Percentiles rank a stretch among this genome's conserved stretches.
Conservation (phyloP, 202 grass and related monocot species). For the Zoysia matrella region DNA sequence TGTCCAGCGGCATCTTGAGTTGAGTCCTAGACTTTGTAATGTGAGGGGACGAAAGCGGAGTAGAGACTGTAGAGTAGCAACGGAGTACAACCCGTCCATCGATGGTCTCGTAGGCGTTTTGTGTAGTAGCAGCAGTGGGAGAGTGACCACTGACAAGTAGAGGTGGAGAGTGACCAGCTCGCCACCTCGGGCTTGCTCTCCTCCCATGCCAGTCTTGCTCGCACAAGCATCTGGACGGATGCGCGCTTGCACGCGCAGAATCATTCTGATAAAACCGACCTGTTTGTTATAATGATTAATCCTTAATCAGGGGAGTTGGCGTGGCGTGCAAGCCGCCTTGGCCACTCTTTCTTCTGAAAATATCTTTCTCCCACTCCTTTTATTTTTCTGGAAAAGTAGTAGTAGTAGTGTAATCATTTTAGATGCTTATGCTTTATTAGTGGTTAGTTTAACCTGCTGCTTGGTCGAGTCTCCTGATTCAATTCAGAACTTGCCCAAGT, state of each 20-base stretch:
- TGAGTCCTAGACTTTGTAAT: background rate
- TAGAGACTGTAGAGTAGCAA: too few species aligned
- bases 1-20: background rate
- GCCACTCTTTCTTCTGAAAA: background rate
- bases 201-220: background rate
- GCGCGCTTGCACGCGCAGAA: slow-evolving; percentile 16
- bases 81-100: slow-evolving; percentile 13
- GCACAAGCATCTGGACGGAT: background rate
- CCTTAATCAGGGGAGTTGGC: background rate
- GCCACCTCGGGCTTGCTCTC: slow-evolving; percentile 8
- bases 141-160: background rate
- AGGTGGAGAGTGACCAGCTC: slow-evolving; percentile 28
- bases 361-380: background rate
- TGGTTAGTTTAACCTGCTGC: background rate
- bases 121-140: background rate
- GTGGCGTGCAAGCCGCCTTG: slow-evolving; percentile 38
- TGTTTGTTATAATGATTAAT: background rate
- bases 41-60: background rate
- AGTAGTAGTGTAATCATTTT: background rate
- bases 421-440: background rate
- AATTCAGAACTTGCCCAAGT: background rate
- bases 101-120: slow-evolving; percentile 7
- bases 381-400: background rate
- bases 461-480: slow-evolving; percentile 13
- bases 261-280: background rate